Percentiles rank a stretch among this genome's conserved stretches.
These are phyloP conservation scores for Nemania abortiva DNA, from an alignment of 2,329 filamentous ascomycete species.

Conservation along the genomic window DNA sequence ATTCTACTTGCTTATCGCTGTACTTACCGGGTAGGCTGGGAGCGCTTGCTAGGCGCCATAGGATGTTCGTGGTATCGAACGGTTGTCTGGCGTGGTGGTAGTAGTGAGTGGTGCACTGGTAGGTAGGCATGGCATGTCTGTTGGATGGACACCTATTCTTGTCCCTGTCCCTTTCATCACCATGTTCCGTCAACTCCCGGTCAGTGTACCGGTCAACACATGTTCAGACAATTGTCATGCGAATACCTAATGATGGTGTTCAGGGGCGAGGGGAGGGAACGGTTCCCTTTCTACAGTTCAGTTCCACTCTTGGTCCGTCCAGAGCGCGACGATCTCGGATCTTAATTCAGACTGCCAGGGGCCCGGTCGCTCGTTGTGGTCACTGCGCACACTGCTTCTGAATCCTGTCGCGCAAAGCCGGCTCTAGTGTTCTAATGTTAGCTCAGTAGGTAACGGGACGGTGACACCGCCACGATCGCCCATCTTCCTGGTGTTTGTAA, in stretches of 20 bases:
- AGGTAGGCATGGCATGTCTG: conserved; percentile 7
- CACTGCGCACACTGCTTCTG: conserved; percentile 16
- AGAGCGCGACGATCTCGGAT: conserved; percentile 35
- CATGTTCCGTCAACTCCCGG: conserved; percentile 29
- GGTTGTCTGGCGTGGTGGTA: conserved; percentile 17
- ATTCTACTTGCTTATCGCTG: conserved; percentile 20
- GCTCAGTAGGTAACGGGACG: conserved; percentile 40
- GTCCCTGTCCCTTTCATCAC: conserved; percentile 22
- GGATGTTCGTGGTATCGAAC: conserved; percentile 18
- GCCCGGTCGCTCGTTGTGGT: conserved; percentile 21
- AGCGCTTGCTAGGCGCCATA: conserved; percentile 15
- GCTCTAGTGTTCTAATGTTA: conserved; percentile 52
- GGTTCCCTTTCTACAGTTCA: conserved; percentile 31
- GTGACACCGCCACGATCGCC: conserved; percentile 43
- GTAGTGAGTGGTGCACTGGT: conserved; percentile 2
- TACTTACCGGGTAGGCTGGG: neutral
- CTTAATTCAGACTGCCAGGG: conserved; percentile 36
- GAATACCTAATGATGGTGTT: conserved; percentile 20
- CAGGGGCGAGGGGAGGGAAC: conserved; percentile 30
- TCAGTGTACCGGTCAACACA: conserved; percentile 20
- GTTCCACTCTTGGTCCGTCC: conserved; percentile 24
- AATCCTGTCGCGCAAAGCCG: conserved; percentile 45
- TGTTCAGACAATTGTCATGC: conserved; percentile 35
- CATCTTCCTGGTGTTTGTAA: conserved; percentile 25
- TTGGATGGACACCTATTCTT: conserved; percentile 28